Conservation (phyloP, 371 early-diverging fungal species). For the Umbelopsis sp. region DNA sequence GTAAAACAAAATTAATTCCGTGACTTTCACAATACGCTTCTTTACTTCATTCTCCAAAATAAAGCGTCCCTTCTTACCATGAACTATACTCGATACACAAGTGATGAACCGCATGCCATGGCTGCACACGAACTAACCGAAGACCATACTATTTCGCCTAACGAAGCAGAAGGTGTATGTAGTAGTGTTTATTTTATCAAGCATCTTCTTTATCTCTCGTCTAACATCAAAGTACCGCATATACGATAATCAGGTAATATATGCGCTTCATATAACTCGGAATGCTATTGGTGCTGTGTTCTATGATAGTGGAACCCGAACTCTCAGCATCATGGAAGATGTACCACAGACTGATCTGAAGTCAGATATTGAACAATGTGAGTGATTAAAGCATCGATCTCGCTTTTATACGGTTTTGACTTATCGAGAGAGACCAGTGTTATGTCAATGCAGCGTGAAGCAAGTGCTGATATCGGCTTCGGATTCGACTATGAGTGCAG, state of each 20-base stretch:
- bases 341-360: background rate
- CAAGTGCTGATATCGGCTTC: background rate
- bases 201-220: background rate
- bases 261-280: background rate
- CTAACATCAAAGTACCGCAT: background rate
- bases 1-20: too few species aligned
- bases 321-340: background rate
- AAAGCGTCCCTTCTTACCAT: too few species aligned
- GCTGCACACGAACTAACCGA: too few species aligned
- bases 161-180: too few species aligned
- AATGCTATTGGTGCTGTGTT: background rate
- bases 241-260: background rate
- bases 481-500: background rate
- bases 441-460: background rate
- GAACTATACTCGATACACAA: too few species aligned
- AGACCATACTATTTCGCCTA: too few species aligned
- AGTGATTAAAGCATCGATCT: background rate
- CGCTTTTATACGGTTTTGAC: background rate
- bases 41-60: too few species aligned
- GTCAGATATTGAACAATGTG: background rate
- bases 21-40: too few species aligned
- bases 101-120: too few species aligned
- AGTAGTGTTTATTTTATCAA: too few species aligned
- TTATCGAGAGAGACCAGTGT: background rate
- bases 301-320: background rate